Evolutionary conservation across 257 asterid species (phyloP).

Genomic region (Petunia axillaris): DNA sequence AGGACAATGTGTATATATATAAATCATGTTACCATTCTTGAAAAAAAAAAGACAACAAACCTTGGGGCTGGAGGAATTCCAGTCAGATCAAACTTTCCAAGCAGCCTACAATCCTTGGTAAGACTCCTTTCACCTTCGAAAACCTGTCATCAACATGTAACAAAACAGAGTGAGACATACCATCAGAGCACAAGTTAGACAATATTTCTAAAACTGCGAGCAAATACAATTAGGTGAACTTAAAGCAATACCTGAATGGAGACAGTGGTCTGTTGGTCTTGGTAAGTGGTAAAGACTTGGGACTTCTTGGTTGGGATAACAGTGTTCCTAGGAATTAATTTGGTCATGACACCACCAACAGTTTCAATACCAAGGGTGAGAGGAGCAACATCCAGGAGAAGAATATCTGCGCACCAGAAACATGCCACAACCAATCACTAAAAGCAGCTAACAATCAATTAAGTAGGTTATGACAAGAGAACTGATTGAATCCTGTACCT

Average conservation of each 20-base stretch:
- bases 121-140: conserved; percentile 97
- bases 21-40: background rate
- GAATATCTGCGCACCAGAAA: conserved; percentile 57
- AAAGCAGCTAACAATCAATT: conserved; percentile 13
- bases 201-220: background rate
- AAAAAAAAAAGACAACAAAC: conserved; percentile 34
- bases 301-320: conserved; percentile 95
- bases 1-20: too few species aligned
- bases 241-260: conserved; percentile 68
- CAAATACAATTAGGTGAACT: background rate
- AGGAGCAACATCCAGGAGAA: conserved; percentile 95
- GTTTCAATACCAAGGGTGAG: conserved; percentile 97
- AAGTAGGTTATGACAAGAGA: conserved; percentile 9
- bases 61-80: conserved; percentile 98
- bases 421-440: background rate
- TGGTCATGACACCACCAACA: conserved; percentile 99
- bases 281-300: conserved; percentile 96
- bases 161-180: background rate
- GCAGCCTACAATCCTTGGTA: conserved; percentile 89
- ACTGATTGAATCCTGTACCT: conserved; percentile 46
- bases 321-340: conserved; percentile 95
- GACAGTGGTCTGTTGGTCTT: conserved; percentile 95
- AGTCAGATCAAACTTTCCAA: conserved; percentile 85
- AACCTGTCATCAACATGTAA: conserved; percentile 50
- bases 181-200: conserved; percentile 5